Evolutionary conservation across 2,329 filamentous ascomycete genomes (phyloP).

Genomic region (Teratosphaeria epicoccoides): DNA sequence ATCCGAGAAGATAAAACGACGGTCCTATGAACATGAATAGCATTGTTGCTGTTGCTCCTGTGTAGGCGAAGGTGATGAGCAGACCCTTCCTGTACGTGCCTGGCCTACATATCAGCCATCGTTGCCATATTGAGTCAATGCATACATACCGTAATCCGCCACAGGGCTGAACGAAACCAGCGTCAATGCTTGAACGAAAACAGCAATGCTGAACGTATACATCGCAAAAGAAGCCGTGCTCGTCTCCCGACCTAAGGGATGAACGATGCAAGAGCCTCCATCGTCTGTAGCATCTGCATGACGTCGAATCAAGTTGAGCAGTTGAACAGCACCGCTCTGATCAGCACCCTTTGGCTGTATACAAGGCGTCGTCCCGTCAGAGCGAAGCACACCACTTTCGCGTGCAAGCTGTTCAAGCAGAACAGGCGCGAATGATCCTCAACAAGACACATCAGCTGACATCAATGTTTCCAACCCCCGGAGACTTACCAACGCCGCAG

Average conservation of each 20-base stretch:
- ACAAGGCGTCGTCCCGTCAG: constrained; percentile 67
- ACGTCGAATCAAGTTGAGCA: neutral
- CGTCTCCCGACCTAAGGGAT: constrained; percentile 71
- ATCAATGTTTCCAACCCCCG: constrained; percentile 35
- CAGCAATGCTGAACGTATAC: constrained; percentile 94
- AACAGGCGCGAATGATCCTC: constrained; percentile 84
- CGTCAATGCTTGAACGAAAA: constrained; percentile 75
- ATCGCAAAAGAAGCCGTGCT: constrained; percentile 96
- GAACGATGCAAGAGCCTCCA: constrained; percentile 67
- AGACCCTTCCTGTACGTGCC: constrained; percentile 59
- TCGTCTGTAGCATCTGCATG: constrained; percentile 33
- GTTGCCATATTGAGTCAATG: constrained; percentile 83
- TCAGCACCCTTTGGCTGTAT: constrained; percentile 7
- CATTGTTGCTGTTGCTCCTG: constrained; percentile 77
- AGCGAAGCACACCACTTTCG: constrained; percentile 72
- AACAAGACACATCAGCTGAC: neutral
- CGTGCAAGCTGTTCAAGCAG: constrained; percentile 86
- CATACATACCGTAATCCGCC: constrained; percentile 76
- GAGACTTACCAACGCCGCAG: constrained; percentile 74
- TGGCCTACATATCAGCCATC: constrained; percentile 70
- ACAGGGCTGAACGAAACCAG: constrained; percentile 95
- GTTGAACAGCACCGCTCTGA: neutral
- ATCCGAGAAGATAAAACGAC: constrained; percentile 67
- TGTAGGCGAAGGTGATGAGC: constrained; percentile 71
- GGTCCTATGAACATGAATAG: constrained; percentile 70